Conservation (phyloP, 345 rosid species). For the Lumnitzera racemosa region DNA sequence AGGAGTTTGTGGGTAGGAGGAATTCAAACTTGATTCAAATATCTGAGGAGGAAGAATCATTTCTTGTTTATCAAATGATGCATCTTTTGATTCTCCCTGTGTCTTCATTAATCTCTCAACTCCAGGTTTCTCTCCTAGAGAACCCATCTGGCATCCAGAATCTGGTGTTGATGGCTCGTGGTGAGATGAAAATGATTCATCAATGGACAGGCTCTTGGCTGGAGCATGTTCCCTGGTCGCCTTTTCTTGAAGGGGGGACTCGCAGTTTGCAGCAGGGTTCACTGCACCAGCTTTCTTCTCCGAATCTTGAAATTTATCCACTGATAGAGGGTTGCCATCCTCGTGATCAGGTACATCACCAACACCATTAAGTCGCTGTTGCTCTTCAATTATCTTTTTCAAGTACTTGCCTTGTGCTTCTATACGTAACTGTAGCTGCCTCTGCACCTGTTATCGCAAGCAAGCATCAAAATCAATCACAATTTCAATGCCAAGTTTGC, state of each 20-base stretch:
- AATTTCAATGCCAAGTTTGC: background rate
- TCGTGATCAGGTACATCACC: constrained; percentile 40
- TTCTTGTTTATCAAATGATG: constrained; percentile 35
- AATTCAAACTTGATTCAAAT: constrained; percentile 65
- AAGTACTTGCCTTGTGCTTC: constrained; percentile 95
- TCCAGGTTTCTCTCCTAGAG: constrained; percentile 47
- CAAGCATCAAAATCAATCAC: background rate
- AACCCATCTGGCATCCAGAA: constrained; percentile 53
- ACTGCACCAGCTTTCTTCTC: constrained; percentile 69
- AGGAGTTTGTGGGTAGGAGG: constrained; percentile 43
- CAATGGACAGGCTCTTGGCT: constrained; percentile 68
- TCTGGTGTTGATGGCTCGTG: constrained; percentile 81
- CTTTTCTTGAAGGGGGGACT: constrained; percentile 66
- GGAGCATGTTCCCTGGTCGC: constrained; percentile 47
- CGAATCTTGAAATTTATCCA: constrained; percentile 39
- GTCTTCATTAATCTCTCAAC: constrained; percentile 57
- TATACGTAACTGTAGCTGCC: constrained; percentile 86
- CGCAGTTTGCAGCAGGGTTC: constrained; percentile 80
- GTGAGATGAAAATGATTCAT: constrained; percentile 71
- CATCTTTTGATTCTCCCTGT: constrained; percentile 38
- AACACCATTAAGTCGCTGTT: constrained; percentile 67
- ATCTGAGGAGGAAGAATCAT: constrained; percentile 51
- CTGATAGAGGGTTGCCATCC: constrained; percentile 25
- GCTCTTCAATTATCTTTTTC: constrained; percentile 97
- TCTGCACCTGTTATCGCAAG: constrained; percentile 58